Evolutionary conservation across 2,329 filamentous ascomycete genomes (phyloP).

Genomic region (Orbilia quercus): DNA sequence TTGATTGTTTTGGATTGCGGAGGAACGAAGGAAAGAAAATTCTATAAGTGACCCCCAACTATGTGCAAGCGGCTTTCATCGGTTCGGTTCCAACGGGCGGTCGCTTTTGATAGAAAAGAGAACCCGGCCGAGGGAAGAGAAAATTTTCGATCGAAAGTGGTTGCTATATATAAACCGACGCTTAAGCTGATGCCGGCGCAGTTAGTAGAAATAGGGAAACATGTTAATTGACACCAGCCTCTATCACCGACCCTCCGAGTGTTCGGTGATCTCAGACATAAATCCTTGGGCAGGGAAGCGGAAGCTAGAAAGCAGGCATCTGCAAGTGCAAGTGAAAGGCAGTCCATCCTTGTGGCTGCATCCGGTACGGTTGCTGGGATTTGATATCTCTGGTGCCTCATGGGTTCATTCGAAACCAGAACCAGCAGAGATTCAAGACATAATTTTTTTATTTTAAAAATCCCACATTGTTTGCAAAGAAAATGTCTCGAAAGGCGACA

Average conservation of each 20-base stretch:
- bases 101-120: conserved; percentile 25
- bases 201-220: conserved; percentile 49
- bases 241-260: conserved; percentile 38
- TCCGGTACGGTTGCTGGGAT: conserved; percentile 53
- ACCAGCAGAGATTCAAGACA: conserved; percentile 43
- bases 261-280: conserved; percentile 53
- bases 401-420: conserved; percentile 21
- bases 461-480: conserved; percentile 37
- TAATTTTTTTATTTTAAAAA: no score
- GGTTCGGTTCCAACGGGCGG: conserved; percentile 35
- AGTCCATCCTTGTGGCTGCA: conserved; percentile 55
- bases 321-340: conserved; percentile 46
- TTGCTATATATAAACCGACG: conserved; percentile 54
- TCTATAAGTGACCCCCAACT: conserved; percentile 16
- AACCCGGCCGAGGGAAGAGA: no score
- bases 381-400: conserved; percentile 29
- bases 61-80: conserved; percentile 52
- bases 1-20: neutral
- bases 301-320: conserved; percentile 52
- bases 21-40: neutral
- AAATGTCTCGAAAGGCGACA: conserved; percentile 12
- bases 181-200: conserved; percentile 41
- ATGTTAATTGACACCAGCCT: conserved; percentile 39
- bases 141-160: conserved; percentile 51
- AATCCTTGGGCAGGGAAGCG: conserved; percentile 50